Conservation (phyloP, 192 early-diverging fungal species). For the Entomortierella chlamydospora region DNA sequence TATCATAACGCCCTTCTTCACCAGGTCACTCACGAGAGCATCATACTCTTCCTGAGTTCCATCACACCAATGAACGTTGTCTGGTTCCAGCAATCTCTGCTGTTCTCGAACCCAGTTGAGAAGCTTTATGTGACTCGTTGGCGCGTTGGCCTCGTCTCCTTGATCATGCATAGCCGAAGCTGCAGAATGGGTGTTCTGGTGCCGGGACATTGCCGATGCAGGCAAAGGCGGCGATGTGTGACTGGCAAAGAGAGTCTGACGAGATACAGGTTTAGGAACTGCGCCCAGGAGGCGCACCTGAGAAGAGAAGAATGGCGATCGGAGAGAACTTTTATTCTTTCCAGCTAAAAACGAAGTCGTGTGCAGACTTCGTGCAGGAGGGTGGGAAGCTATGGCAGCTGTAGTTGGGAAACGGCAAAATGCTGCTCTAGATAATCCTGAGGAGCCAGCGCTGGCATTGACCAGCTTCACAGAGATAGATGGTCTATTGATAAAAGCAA, state of each 20-base stretch:
- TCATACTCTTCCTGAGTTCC: conserved; percentile 43
- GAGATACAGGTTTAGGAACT: conserved; percentile 34
- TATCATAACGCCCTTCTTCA: conserved; percentile 43
- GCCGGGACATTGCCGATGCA: conserved; percentile 26
- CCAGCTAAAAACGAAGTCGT: conserved; percentile 8
- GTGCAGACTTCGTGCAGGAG: conserved; percentile 9
- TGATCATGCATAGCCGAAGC: conserved; percentile 1
- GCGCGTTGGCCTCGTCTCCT: neutral
- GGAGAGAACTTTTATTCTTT: neutral
- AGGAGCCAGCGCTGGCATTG: neutral
- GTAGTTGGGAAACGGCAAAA: neutral
- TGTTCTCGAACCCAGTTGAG: conserved; percentile 44
- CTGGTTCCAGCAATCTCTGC: conserved; percentile 36
- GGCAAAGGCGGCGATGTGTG: conserved; percentile 36
- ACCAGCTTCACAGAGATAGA: conserved; percentile 33
- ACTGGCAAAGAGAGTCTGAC: conserved; percentile 43
- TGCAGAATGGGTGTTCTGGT: conserved; percentile 20
- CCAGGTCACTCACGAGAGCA: conserved; percentile 15
- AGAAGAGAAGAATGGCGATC: neutral
- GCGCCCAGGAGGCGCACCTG: conserved; percentile 37
- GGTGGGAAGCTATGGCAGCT: neutral
- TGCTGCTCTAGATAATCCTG: neutral
- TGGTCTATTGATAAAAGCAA: conserved; percentile 7
- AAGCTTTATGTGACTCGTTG: conserved; percentile 31
- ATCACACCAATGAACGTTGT: conserved; percentile 52